Conservation (phyloP, 2,329 filamentous ascomycete genomes). For the Capronia coronata region DNA sequence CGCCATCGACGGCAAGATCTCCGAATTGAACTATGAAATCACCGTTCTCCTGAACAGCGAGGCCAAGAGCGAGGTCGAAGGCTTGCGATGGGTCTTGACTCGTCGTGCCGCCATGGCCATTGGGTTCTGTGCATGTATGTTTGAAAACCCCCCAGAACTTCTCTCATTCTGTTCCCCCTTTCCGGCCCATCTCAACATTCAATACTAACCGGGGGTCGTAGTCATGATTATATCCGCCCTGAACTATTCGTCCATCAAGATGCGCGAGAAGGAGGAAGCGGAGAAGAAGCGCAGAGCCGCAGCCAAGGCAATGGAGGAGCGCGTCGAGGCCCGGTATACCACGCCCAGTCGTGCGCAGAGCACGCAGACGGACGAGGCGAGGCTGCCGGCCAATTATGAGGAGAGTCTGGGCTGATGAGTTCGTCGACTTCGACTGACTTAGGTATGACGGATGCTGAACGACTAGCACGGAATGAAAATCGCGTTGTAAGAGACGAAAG, state of each 20-base stretch:
- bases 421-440: too few relatives aligned
- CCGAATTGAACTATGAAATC: conserved; percentile 95
- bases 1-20: conserved; percentile 75
- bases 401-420: conserved; percentile 16
- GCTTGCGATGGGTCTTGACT: conserved; percentile 75
- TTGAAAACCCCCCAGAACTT: not conserved
- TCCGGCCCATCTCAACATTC: too few relatives aligned
- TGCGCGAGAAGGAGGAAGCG: conserved; percentile 33
- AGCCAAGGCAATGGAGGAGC: conserved; percentile 30
- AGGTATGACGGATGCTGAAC: too few relatives aligned
- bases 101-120: conserved; percentile 58
- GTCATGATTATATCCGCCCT: conserved; percentile 45
- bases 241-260: conserved; percentile 39
- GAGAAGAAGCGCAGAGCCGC: conserved; percentile 34
- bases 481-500: too few relatives aligned
- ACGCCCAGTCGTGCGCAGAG: conserved; percentile 17
- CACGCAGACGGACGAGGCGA: conserved; percentile 20
- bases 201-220: conserved; percentile 19
- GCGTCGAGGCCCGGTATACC: conserved; percentile 16
- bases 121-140: conserved; percentile 45
- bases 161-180: not conserved
- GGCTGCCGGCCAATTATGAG: conserved; percentile 4
- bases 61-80: conserved; percentile 85
- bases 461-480: too few relatives aligned
- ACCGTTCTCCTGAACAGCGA: conserved; percentile 85